A percentile compares a stretch with the other conserved stretches of the same genome.
Conservation (phyloP, 176 grass and related monocot genomes). For the Cenchrus purpureus region DNA sequence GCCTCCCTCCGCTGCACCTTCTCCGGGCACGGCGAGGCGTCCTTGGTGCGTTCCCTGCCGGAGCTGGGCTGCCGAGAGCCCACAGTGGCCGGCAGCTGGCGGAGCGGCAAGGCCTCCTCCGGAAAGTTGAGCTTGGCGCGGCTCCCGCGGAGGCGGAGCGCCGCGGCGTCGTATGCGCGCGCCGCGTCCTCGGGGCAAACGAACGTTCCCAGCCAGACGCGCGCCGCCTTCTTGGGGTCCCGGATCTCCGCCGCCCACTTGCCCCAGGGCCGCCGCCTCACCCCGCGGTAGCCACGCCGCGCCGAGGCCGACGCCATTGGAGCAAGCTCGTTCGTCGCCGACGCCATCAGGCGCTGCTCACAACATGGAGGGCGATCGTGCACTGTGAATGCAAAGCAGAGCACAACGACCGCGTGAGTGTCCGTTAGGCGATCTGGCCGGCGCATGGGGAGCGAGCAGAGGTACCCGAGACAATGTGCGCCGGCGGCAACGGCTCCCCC, state of each 20-base stretch:
- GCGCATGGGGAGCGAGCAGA: not conserved
- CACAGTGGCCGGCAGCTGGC: too few relatives aligned
- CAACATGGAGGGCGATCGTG: not conserved
- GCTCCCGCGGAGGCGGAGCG: conserved; percentile 58
- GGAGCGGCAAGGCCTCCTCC: conserved; percentile 22
- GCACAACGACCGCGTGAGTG: not conserved
- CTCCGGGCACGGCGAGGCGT: not conserved
- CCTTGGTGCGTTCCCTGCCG: not conserved
- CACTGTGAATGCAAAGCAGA: not conserved
- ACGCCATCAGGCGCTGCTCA: not conserved
- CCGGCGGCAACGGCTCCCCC: too few relatives aligned
- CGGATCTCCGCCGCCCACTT: conserved; percentile 87
- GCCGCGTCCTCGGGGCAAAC: conserved; percentile 78
- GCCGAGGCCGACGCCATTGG: not conserved
- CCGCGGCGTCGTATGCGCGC: conserved; percentile 89
- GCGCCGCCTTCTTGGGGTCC: conserved; percentile 60
- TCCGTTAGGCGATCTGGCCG: not conserved
- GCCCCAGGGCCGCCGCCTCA: conserved; percentile 65
- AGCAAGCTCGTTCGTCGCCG: not conserved
- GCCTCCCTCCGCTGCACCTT: not conserved
- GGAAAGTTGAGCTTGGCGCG: conserved; percentile 78
- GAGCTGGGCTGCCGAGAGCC: not conserved
- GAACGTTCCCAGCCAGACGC: conserved; percentile 80
- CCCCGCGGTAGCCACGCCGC: conserved; percentile 50
- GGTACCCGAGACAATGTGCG: not conserved